phyloP scores from a whole-genome alignment of 108 stramenopile species.

The Nitzschia inconspicua region DNA sequence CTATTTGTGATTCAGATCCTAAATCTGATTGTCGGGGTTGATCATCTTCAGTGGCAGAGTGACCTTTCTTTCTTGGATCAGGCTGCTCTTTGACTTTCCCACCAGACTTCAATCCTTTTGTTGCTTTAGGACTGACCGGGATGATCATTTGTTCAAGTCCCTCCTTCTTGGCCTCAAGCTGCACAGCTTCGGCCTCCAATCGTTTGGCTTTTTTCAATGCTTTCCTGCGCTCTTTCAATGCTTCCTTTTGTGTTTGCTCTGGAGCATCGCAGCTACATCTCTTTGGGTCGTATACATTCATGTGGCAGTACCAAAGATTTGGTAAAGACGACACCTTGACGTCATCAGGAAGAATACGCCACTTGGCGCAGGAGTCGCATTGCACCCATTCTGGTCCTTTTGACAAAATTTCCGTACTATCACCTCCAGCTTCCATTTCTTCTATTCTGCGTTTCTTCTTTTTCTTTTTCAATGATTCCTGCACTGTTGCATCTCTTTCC shows the following conservation, averaged over 20 bases:
- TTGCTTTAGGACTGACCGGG: constrained; percentile 13
- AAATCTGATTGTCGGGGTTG: neutral
- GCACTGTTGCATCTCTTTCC: constrained; percentile 11
- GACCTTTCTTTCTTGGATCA: constrained; percentile 3
- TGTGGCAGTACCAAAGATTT: constrained; percentile 82
- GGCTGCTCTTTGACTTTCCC: neutral
- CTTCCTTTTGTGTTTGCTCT: constrained; percentile 70
- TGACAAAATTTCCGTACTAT: constrained; percentile 2
- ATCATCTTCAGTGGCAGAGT: constrained; percentile 12
- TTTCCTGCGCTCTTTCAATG: constrained; percentile 53
- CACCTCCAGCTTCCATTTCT: constrained; percentile 26
- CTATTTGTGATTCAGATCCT: constrained; percentile 5
- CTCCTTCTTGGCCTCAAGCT: constrained; percentile 1
- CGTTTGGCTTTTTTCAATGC: constrained; percentile 41
- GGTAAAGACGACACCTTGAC: constrained; percentile 63
- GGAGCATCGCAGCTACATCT: constrained; percentile 62
- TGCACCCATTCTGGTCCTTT: constrained; percentile 75
- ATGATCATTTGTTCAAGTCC: neutral
- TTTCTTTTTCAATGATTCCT: constrained; percentile 38
- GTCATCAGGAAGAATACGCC: constrained; percentile 74
- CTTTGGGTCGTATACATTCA: constrained; percentile 71
- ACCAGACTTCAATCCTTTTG: constrained; percentile 1
- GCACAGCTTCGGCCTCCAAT: neutral
- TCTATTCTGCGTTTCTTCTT: constrained; percentile 35
- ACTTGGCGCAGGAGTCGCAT: constrained; percentile 84